Evolutionary conservation across 768 basidiomycete genomes (phyloP).

Genomic region (Boletales sp.): DNA sequence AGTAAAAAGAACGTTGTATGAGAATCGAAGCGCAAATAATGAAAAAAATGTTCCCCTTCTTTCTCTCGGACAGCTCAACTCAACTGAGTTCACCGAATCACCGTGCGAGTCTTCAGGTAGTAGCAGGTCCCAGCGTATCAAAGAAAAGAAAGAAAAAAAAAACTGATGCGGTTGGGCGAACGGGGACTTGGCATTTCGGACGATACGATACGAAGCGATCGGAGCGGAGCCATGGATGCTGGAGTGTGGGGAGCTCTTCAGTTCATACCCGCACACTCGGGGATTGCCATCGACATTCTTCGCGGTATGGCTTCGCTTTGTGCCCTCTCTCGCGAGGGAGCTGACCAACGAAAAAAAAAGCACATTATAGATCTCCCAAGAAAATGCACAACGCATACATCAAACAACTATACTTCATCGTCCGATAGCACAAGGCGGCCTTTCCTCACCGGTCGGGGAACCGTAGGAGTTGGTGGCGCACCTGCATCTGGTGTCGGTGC

Average conservation of each 20-base stretch:
- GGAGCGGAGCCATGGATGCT: conserved; percentile 9
- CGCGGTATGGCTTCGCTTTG: not conserved
- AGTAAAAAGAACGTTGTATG: conserved; percentile 6
- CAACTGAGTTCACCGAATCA: conserved; percentile 4
- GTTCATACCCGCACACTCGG: not conserved
- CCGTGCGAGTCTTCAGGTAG: not conserved
- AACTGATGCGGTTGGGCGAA: not conserved
- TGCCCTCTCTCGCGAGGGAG: not conserved
- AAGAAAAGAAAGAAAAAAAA: not conserved
- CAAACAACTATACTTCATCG: conserved; percentile 29
- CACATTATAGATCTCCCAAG: conserved; percentile 1
- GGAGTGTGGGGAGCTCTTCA: not conserved
- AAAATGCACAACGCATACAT: conserved; percentile 10
- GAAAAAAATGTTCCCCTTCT: not conserved
- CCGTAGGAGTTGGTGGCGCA: conserved; percentile 4
- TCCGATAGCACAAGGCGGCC: conserved; percentile 36
- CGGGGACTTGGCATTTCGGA: conserved; percentile 12
- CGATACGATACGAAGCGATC: conserved; percentile 14
- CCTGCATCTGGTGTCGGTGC: not conserved
- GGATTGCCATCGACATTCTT: not conserved
- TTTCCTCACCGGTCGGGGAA: conserved; percentile 20
- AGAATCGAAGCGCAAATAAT: not conserved
- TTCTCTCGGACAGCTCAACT: conserved; percentile 6
- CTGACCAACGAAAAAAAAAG: not conserved
- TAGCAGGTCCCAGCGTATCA: not conserved